phyloP scores from a whole-genome alignment of 2,329 filamentous ascomycete species.

The Harringtonia lauricola region DNA sequence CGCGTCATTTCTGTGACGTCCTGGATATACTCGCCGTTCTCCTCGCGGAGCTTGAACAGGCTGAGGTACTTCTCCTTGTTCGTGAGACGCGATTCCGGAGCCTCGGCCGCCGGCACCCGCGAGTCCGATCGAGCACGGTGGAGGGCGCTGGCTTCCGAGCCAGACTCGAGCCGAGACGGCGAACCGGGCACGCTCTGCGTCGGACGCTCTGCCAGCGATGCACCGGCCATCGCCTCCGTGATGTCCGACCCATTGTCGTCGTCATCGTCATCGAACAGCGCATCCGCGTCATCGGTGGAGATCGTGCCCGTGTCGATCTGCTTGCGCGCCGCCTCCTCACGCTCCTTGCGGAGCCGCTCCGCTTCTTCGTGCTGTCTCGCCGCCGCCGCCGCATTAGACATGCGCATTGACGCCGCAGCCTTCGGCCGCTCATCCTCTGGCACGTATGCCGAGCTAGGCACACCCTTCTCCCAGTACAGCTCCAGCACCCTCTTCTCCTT shows the following conservation, averaged over 20 bases:
- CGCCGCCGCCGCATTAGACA: constrained; percentile 64
- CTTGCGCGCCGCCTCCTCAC: constrained; percentile 82
- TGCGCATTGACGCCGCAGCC: constrained; percentile 61
- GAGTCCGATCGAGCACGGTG: constrained; percentile 90
- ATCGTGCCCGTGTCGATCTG: constrained; percentile 93
- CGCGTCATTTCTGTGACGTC: constrained; percentile 97
- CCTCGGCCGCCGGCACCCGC: constrained; percentile 68
- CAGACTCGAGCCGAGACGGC: constrained; percentile 63
- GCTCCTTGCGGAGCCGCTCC: constrained; percentile 70
- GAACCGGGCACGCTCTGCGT: constrained; percentile 94
- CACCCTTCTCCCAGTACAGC: constrained; percentile 99
- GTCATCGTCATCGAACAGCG: constrained; percentile 91
- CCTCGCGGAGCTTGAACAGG: constrained; percentile 80
- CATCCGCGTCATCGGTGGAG: constrained; percentile 84
- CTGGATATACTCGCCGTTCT: constrained; percentile 92
- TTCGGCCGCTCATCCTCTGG: constrained; percentile 95
- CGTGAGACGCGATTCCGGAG: constrained; percentile 66
- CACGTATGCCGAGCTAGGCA: constrained; percentile 89
- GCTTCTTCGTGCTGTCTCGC: constrained; percentile 74
- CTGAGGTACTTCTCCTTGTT: constrained; percentile 96
- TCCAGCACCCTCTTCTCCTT: constrained; percentile 92
- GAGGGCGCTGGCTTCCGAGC: constrained; percentile 48
- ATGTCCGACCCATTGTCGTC: constrained; percentile 80
- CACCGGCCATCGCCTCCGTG: constrained; percentile 84
- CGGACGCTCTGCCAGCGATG: constrained; percentile 77